Evolutionary conservation across 352 stramenopile genomes (phyloP), one percentile per base, ranked within the genome.

Genomic region (Phytophthora niederhauseri): DNA sequence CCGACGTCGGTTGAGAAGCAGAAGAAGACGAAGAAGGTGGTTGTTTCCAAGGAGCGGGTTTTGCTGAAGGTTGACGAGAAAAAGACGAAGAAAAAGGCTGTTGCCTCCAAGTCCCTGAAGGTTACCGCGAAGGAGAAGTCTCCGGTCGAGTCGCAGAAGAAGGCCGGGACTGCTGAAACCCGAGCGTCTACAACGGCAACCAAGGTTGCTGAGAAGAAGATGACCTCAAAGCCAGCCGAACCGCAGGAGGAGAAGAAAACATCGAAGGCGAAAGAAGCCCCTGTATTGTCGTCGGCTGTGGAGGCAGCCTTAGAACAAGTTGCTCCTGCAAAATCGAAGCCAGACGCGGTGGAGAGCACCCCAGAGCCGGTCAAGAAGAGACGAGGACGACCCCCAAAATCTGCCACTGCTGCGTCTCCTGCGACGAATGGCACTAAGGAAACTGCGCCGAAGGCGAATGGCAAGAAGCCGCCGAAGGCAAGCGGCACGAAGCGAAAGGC

Each of bases 401-500:
- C 46, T 65, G 43, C 34, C n/a, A 14, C 38, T 8, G 20, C 28
- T 60, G 24, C 46, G 34, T 30, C 55, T 43, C 8, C 41, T n/a
- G 34, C 17, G 24, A 22, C 19, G 28, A 70, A 48, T 36, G 34
- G 19, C 6, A 50, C 56, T 1, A 41, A 41, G 50, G 43, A 61
- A 43, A 53, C 41, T 46, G 31, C 41, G 19, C 38, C 54, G 51
- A 57, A 15, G 12, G 41, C 41, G 36, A 57, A 38, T 20, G 28
- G 1, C 31, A 54, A n/a, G 8, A 71, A 59, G 28, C 14, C 34
- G 34, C 34, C 6, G 34, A 41, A 41, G 34, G 31, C 63, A 22
- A 53, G 2, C 9, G 36, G 48, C 36, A 41, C 38, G 38, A 70
- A 76, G 24, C 64, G 62, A 24, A 75, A 77, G 43, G n/a, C 22